Evolutionary conservation across 108 stramenopile species (phyloP), one percentile per base, ranked within the genome.

Genomic region (Cyclostephanos tholiformis): DNA sequence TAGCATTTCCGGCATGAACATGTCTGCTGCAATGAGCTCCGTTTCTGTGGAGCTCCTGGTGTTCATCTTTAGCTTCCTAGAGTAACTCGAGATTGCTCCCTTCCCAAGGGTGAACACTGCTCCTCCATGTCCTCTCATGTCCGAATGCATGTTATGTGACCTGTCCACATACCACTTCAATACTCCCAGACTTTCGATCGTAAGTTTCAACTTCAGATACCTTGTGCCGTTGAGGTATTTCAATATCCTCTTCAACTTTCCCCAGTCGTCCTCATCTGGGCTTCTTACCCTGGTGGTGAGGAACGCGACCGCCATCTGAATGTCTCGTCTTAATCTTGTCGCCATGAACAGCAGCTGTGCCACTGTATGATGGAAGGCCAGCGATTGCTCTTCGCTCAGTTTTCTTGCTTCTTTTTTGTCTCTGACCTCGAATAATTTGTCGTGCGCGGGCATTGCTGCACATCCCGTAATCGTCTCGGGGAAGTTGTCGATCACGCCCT

Each of bases 191-290:
- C 20, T 29, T 14, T 66, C 65, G 1, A 66, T 25, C 4, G 46
- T 50, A 4, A 66, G 48, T 2, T 6, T 66, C 29, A 66, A 20
- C 22, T 66, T 66, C 65, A 66, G 26, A 49, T 66, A 25, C 13
- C 10, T 48, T 9, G 65, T 66, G 13, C 64, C 64, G 10, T 65
- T 65, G 20, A 65, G 17, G 64, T 65, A 65, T 20, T 65, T 65
- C n/a, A 65, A 7, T 6, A 43, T 6, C 22, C 64, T 48, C 22
- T 48, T 65, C 2, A 65, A 22, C 32, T 23, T 65, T 65, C 64
- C 64, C 41, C 64, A 65, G 64, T 65, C 64, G 23, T 65, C 64
- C 16, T 65, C 64, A 46, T 48, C 44, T 22, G 64, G 64, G 22
- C 23, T 25, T 26, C 26, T 44, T 8, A 44, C 41, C 23, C 25